Percentiles rank a stretch among this genome's conserved stretches.
phyloP scores from a whole-genome alignment of 2,329 filamentous ascomycete genomes.

The Lasiodiplodia theobromae region DNA sequence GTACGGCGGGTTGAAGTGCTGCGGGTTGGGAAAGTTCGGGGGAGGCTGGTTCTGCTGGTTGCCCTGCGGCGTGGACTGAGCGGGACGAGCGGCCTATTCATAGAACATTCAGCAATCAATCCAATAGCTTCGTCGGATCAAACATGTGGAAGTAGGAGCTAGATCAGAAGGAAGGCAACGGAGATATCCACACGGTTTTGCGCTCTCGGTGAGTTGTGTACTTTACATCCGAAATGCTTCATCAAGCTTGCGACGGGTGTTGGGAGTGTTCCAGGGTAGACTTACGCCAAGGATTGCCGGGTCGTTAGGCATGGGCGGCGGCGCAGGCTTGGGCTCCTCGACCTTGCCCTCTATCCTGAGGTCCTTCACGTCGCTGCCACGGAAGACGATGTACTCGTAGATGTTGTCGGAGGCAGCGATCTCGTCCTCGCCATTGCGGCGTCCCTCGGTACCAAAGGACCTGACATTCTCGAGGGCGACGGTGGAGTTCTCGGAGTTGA shows the following conservation, averaged over 20 bases:
- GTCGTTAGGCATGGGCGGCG: constrained; percentile 85
- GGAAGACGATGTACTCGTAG: constrained; percentile 99
- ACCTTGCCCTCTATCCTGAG: constrained; percentile 88
- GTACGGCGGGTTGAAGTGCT: constrained; percentile 28
- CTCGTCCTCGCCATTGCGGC: constrained; percentile 80
- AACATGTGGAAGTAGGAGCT: neutral
- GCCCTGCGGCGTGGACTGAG: constrained; percentile 37
- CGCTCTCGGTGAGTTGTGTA: constrained; percentile 82
- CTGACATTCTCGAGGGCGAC: constrained; percentile 96
- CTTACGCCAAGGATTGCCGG: constrained; percentile 97
- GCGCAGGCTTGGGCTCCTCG: constrained; percentile 73
- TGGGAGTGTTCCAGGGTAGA: constrained; percentile 45
- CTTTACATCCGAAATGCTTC: constrained; percentile 99
- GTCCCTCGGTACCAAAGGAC: constrained; percentile 93
- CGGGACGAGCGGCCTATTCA: constrained; percentile 29
- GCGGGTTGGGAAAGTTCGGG: constrained; percentile 41
- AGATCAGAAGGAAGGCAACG: constrained; percentile 99
- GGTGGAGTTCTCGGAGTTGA: constrained; percentile 96
- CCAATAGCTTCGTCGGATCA: neutral
- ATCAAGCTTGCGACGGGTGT: constrained; percentile 65
- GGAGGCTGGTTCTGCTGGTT: constrained; percentile 44
- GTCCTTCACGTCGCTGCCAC: constrained; percentile 98
- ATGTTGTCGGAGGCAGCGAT: constrained; percentile 83
- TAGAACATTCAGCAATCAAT: constrained; percentile 20
- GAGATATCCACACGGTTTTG: constrained; percentile 96